A percentile compares a stretch with the other conserved stretches of the same genome.
Conservation (phyloP, 495 filamentous ascomycete genomes). For the Baudoinia panamericana region DNA sequence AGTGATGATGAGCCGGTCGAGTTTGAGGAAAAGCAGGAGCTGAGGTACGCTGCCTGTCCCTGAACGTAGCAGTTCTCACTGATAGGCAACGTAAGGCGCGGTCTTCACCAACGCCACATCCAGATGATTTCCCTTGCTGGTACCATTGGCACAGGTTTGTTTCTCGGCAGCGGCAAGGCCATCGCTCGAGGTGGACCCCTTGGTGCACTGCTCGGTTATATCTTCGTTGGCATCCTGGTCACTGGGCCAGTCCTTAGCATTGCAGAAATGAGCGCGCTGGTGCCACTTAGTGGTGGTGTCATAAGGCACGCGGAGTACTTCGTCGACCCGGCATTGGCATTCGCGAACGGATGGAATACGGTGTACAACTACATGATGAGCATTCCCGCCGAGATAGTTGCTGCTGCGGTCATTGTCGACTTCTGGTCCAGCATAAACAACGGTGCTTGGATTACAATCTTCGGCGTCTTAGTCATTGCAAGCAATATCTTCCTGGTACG, state of each 20-base stretch:
- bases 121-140: slow-evolving; percentile 33
- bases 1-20: too few relatives aligned
- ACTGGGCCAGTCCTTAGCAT: too few relatives aligned
- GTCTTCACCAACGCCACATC: slow-evolving; percentile 26
- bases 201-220: slow-evolving; percentile 34
- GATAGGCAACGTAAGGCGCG: too few relatives aligned
- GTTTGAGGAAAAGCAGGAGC: not conserved
- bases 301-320: too few relatives aligned
- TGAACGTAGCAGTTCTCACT: too few relatives aligned
- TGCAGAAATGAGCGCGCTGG: too few relatives aligned
- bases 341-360: slow-evolving; percentile 44
- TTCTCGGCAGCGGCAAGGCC: slow-evolving; percentile 27
- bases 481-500: slow-evolving; percentile 37
- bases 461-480: slow-evolving; percentile 33
- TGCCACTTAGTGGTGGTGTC: too few relatives aligned
- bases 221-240: slow-evolving; percentile 43
- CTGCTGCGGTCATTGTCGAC: slow-evolving; percentile 45
- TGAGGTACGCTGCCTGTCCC: not conserved
- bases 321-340: slow-evolving; percentile 50
- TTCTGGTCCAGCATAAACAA: slow-evolving; percentile 46
- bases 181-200: slow-evolving; percentile 26
- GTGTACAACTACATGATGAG: slow-evolving; percentile 1
- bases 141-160: slow-evolving; percentile 29
- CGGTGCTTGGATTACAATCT: slow-evolving; percentile 41
- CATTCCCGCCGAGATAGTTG: slow-evolving; percentile 49